Evolutionary conservation across 805 yeast species (phyloP).

Genomic region (Metschnikowia similis): DNA sequence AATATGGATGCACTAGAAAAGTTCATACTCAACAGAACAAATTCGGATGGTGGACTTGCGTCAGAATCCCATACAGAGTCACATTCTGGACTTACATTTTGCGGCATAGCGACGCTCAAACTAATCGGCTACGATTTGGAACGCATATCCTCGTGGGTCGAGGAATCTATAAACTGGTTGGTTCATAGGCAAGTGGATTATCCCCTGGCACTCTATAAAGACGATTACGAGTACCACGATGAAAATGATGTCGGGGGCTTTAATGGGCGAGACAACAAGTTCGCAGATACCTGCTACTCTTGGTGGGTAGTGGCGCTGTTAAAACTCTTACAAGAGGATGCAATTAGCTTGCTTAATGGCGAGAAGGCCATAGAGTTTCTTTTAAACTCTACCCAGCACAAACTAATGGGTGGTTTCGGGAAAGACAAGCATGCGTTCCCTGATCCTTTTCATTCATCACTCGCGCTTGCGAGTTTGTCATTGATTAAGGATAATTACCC

Average conservation of each 20-base stretch:
- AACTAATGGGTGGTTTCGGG: conserved; percentile 69
- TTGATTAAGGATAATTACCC: conserved; percentile 17
- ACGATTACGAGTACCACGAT: conserved; percentile 39
- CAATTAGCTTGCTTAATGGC: conserved; percentile 31
- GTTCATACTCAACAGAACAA: conserved; percentile 29
- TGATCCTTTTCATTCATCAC: conserved; percentile 65
- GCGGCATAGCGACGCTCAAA: conserved; percentile 65
- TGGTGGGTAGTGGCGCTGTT: conserved; percentile 77
- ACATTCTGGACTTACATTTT: conserved; percentile 84
- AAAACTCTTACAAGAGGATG: conserved; percentile 30
- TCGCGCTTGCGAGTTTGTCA: conserved; percentile 55
- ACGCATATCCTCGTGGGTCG: conserved; percentile 12
- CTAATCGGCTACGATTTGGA: conserved; percentile 30
- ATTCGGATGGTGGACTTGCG: conserved; percentile 71
- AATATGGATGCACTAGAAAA: conserved; percentile 35
- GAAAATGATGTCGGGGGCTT: conserved; percentile 66
- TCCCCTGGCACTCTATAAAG: conserved; percentile 22
- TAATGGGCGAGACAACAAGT: conserved; percentile 83
- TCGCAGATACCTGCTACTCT: conserved; percentile 81
- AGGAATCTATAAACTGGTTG: conserved; percentile 52
- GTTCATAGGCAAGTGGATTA: conserved; percentile 55
- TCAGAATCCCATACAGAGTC: conserved; percentile 51
- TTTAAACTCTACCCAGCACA: conserved; percentile 53
- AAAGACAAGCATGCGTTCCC: conserved; percentile 62
- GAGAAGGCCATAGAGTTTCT: conserved; percentile 41